Base-by-base conservation (phyloP, 495 filamentous ascomycete genomes). In the Penicillium diatomitis region DNA sequence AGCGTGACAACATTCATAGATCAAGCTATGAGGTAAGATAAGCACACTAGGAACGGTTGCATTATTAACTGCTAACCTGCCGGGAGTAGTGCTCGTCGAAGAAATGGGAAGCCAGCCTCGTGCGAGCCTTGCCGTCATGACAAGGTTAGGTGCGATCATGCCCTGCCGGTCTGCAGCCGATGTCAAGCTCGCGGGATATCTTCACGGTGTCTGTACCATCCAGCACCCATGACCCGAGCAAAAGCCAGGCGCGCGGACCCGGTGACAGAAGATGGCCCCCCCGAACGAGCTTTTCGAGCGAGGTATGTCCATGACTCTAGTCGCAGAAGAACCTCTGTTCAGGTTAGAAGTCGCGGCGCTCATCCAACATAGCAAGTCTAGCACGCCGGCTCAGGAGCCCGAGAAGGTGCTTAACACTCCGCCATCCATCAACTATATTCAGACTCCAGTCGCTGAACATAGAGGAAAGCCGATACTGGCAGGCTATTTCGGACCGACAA, bases 121-220 rank as follows among this genome's bases (percentile, higher is more conserved):
- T 76, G 73, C 48, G 70, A 77, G 67, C 70, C 72, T 9, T 76
- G 73, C 49, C 64, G 73, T 2, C 70, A 67, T 48, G 61, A 65
- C 40, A 75, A 77, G 56, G 57, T 76, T 32, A 64, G 68, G 27
- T 76, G 72, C 40, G 70, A 76, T 42, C 73, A 75, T 53, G 44
- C 48, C 4, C n/a, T 62, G 8, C 72, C 56, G 35, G 54, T 47
- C 10, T 69, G 61, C 46, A 57, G 53, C 42, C 63, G 50, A 46
- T 71, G 58, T 51, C 40, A 49, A 28, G 44, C 55, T 8, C 61
- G 68, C 10, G 61, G 59, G 4, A 55, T 62, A 2, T 41, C 56
- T 2, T 32, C 34, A 0, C 50, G 49, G 8, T 71, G 68, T 41
- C 63, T 64, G 38, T 68, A 71, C 32, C 69, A 73, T 50, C 68